Evolutionary conservation across 2,329 filamentous ascomycete species (phyloP), one percentile per base, ranked within the genome.

Genomic region (Pseudocercospora macadamiae): DNA sequence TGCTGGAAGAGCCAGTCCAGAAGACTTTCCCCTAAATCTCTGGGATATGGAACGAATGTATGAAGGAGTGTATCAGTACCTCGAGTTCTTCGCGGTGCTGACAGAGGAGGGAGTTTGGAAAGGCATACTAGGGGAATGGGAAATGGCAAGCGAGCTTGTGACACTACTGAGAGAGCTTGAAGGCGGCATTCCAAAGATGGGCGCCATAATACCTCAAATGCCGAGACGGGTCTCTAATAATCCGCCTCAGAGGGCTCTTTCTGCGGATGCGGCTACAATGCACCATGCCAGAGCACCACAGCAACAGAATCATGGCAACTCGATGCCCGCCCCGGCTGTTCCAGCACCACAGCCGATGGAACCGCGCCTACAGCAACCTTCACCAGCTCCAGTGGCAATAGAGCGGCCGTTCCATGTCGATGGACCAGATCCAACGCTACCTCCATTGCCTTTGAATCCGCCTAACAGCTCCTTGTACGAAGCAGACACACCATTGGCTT

Each of bases 1-100:
- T 39, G 86, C 88, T 37, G 87, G 88, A 28, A 82, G 87, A 57
- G 86, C 88, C 14, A 85, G 93, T 60, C 87, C 91, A 0, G 86
- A 90, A 62, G 93, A 97, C 69, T 97, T 97, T 68, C 93, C 93
- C 0, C 87, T 97, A 1, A 96, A 97, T 68, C 84, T 92, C 47
- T 97, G 93, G 93, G 93, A 97, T 69, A 96, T 97, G 89, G 93
- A 97, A 73, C 86, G 93, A 12, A 93, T 96, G 59, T 96, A 96
- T 73, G 93, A 97, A 70, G 93, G 93, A 0, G 86, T 97, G 1
- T 91, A 93, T 52, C 93, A 97, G 74, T 96, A 96, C 71, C 85
- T 97, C 1, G 93, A 97, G 68, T 96, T 97, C 72, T 89, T 97
- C 54, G 91, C 89, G 14, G 93, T 95, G 0, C 85, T 96, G 25